Base-by-base conservation (phyloP, 495 filamentous ascomycete species). In the Physcia stellaris region DNA sequence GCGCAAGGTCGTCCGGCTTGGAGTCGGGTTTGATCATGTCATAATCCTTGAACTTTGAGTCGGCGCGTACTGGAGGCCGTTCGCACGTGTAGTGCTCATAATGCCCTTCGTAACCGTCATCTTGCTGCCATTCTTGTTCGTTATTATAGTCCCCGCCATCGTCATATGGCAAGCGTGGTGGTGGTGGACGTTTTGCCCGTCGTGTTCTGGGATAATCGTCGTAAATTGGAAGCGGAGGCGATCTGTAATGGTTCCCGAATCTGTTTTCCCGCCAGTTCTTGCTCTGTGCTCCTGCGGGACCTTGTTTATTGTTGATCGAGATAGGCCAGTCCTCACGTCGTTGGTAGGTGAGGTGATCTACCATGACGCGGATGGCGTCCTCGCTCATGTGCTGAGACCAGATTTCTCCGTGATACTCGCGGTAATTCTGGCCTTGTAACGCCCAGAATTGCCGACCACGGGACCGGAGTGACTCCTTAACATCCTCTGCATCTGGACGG, bases 331-430 rank as follows among this genome's bases (percentile, higher is more conserved):
- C 12, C 4, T 42, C 31, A 11, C 48, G 24, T 12, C 33, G 32
- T 33, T 51, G 48, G 33, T 47, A 51, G n/a, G 40, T 44, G 2
- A 44, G 29, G 20, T 51, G 45, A 18, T 51, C 48, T 3, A 47
- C 29, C 40, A 51, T 47, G 3, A 51, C 41, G 17, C 48, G 40
- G 22, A 39, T 43, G 31, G 40, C 32, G 40, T 45, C 16, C 37
- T 48, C 4, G 31, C 16, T 43, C 13, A 33, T 26, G 35, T 37
- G 27, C 18, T 32, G 28, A 21, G 40, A 31, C 26, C 36, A 47
- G 15, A 35, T 36, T n/a, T 47, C 37, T 5, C 40, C 41, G 12
- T 40, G 43, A 26, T 49, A 51, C 35, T 44, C 40, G 32, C 27
- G 36, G 30, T 32, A 47, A 19, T 43, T 21, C 23, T 47, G 48